These are phyloP conservation scores for Cercospora brassicicola DNA, from an alignment of 2,329 filamentous ascomycete genomes.

Conservation along the genomic window DNA sequence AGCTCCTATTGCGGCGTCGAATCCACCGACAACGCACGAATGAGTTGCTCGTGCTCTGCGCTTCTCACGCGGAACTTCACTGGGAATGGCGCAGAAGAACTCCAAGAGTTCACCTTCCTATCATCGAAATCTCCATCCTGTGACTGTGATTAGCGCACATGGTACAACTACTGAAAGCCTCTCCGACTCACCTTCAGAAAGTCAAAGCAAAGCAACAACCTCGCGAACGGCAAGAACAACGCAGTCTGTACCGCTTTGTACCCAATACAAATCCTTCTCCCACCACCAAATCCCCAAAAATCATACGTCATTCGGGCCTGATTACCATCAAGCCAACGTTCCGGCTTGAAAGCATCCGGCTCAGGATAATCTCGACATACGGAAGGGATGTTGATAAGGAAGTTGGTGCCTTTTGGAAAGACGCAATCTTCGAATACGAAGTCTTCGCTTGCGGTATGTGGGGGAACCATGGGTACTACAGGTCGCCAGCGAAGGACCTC, in stretches of 20 bases:
- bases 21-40: neutral
- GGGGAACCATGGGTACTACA: conserved; percentile 15
- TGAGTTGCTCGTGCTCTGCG: conserved; percentile 5
- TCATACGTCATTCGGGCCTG: conserved; percentile 8
- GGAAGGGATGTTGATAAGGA: conserved; percentile 17
- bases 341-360: conserved; percentile 8
- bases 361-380: conserved; percentile 14
- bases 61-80: conserved; percentile 1
- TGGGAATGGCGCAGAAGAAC: conserved; percentile 10
- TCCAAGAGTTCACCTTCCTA: conserved; percentile 17
- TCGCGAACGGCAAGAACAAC: conserved; percentile 12
- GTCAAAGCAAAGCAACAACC: conserved; percentile 13
- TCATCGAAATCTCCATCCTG: conserved; percentile 17
- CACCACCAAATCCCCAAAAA: conserved; percentile 20
- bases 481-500: conserved; percentile 19
- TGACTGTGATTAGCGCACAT: neutral
- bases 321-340: conserved; percentile 15
- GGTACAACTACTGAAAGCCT: no score
- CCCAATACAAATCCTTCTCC: conserved; percentile 17
- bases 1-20: neutral
- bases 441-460: conserved; percentile 15
- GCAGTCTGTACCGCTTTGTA: conserved; percentile 17
- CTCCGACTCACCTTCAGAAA: conserved; percentile 4
- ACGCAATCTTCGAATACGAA: conserved; percentile 14
- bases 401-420: conserved; percentile 17